These are phyloP conservation scores for Yamadazyma phyllophila DNA, from an alignment of 805 yeast genomes.

Conservation along the genomic window DNA sequence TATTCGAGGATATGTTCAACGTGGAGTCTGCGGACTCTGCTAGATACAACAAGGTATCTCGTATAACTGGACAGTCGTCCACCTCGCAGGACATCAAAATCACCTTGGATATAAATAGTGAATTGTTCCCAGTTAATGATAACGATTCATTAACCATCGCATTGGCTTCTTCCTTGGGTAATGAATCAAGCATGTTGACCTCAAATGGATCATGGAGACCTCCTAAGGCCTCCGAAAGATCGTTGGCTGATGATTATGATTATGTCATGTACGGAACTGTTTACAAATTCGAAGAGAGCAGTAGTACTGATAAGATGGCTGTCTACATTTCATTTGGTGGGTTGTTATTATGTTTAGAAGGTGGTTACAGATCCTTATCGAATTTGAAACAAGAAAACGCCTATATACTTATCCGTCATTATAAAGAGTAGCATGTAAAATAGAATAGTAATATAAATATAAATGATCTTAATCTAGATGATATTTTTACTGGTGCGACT, in stretches of 20 bases:
- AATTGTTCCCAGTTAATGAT: constrained; percentile 78
- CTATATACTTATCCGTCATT: constrained; percentile 82
- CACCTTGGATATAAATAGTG: constrained; percentile 87
- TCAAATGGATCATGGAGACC: constrained; percentile 75
- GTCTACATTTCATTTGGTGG: constrained; percentile 97
- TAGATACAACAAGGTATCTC: constrained; percentile 87
- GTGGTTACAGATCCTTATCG: constrained; percentile 86
- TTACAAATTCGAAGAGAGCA: constrained; percentile 89
- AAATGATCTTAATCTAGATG: neutral
- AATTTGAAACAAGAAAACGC: constrained; percentile 91
- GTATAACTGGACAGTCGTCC: constrained; percentile 85
- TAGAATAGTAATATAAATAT: constrained; percentile 1
- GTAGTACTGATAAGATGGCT: constrained; percentile 64
- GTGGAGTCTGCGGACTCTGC: constrained; percentile 82
- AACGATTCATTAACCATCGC: constrained; percentile 83
- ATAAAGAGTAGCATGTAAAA: constrained; percentile 29
- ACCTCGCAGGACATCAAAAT: constrained; percentile 77
- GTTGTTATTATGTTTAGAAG: constrained; percentile 87
- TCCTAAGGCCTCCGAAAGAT: constrained; percentile 77
- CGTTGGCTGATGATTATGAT: constrained; percentile 94
- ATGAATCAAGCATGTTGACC: constrained; percentile 43
- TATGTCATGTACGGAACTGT: constrained; percentile 98
- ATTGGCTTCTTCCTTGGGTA: constrained; percentile 71
- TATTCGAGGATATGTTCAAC: constrained; percentile 91
- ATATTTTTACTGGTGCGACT: neutral